Evolutionary conservation across 2,329 filamentous ascomycete species (phyloP).

Genomic region (Coniochaeta sp.): DNA sequence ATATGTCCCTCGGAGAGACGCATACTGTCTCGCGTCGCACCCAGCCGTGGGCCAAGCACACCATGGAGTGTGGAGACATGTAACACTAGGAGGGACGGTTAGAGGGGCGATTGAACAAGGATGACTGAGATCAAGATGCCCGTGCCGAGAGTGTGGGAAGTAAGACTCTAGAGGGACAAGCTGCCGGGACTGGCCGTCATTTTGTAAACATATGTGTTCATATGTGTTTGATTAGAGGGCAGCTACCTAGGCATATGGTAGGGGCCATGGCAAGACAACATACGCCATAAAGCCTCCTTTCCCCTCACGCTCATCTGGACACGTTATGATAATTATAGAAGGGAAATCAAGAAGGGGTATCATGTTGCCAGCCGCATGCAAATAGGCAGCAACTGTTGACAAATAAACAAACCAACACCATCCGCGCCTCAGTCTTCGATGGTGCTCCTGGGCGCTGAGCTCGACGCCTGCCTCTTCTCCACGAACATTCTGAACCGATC

Average conservation of each 20-base stretch:
- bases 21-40: neutral
- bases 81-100: neutral
- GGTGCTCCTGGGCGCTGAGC: neutral
- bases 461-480: neutral
- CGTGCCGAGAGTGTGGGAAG: neutral
- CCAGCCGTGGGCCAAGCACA: neutral
- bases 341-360: neutral
- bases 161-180: neutral
- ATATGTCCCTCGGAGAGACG: neutral
- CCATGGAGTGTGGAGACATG: neutral
- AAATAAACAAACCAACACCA: neutral
- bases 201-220: neutral
- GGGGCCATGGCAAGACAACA: neutral
- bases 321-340: too few species aligned
- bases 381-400: too few species aligned
- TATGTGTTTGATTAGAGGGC: neutral
- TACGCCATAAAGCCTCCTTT: neutral
- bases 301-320: neutral
- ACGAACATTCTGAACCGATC: neutral
- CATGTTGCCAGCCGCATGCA: neutral
- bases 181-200: neutral
- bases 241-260: neutral
- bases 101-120: neutral
- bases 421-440: neutral
- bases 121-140: neutral